Evolutionary conservation across 768 basidiomycete species (phyloP), one percentile per base, ranked within the genome.

Genomic region (Hydnum rufescens): DNA sequence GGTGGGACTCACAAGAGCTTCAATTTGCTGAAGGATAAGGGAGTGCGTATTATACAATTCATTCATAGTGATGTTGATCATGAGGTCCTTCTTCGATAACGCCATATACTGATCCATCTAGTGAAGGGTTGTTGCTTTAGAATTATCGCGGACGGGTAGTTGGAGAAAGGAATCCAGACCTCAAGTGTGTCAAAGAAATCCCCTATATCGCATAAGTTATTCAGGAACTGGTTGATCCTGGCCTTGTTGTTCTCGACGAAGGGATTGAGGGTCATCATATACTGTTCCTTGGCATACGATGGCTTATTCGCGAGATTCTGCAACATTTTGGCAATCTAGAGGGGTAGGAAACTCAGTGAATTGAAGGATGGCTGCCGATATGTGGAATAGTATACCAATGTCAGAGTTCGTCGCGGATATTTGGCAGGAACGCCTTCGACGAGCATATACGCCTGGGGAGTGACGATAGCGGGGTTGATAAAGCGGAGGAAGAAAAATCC

Each of bases 21-120:
- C 92, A 60, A 96, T 80, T 63, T 99, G 95, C 63, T 97, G 92
- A 55, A 84, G 68, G 57, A 99, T 80, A 62, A 97, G 70, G 25
- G 90, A 85, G 65, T 99, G 95, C 2, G 95, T 99, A 69, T 97
- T 97, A 67, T 96, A 97, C 71, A 99, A 63, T 73, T 99, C 95
- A 64, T 99, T 99, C 66, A 97, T 70, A 4, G 95, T 97, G 64
- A 99, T 99, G 66, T 90, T 87, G 67, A 99, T 97, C 72, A 83
- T 80, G 54, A 97, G 72, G 64, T 97, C 95, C 67, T 97, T 97
- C 75, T 99, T 99, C 54, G 92, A 96, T 53, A 99, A 70, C 5
- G 95, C 95, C 90, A 99, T 96, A 65, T 99, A 99, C 71, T 97
- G 95, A 67, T 99, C 95, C 82, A 97, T 93, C 93, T 95, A 58